Conservation (phyloP, 163 green algal genomes). For the Trebouxiophyceae sp. region DNA sequence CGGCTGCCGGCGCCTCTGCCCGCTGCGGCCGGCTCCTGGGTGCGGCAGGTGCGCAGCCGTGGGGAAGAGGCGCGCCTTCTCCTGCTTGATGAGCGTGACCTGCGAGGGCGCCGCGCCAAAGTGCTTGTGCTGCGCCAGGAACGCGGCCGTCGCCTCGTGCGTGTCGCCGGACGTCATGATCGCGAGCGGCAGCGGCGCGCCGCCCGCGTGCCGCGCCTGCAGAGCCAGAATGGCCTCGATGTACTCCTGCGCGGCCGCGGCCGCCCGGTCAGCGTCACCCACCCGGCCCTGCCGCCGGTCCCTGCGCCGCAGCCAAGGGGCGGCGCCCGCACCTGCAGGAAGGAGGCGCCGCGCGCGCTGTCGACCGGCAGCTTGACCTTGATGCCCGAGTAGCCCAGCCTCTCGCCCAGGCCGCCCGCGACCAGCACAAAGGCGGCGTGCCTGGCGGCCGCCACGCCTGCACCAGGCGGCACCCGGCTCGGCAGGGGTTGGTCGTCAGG, state of each 20-base stretch:
- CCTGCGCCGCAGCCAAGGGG: too few species aligned
- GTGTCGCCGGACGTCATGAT: constrained; percentile 99
- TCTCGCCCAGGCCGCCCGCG: constrained; percentile 91
- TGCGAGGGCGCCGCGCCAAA: constrained; percentile 70
- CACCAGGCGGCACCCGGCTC: background rate
- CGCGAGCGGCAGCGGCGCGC: constrained; percentile 67
- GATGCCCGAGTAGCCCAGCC: constrained; percentile 89
- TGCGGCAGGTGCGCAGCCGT: too few species aligned
- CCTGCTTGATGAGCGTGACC: constrained; percentile 68
- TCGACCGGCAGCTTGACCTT: constrained; percentile 91
- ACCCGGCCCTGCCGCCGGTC: too few species aligned
- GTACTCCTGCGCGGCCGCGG: constrained; percentile 85
- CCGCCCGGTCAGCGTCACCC: too few species aligned
- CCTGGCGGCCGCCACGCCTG: constrained; percentile 50
- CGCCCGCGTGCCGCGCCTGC: constrained; percentile 19
- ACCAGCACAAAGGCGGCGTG: constrained; percentile 92
- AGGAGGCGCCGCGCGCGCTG: constrained; percentile 63
- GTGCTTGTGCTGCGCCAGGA: constrained; percentile 73
- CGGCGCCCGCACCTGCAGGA: too few species aligned
- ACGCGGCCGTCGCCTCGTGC: constrained; percentile 64
- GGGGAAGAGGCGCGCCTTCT: constrained; percentile 70
- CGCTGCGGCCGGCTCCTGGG: too few species aligned
- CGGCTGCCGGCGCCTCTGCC: too few species aligned
- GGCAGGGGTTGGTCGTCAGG: background rate
- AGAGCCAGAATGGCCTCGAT: constrained; percentile 78